Evolutionary conservation across 1,139 yeast species (phyloP), one percentile per base, ranked within the genome.

Genomic region (Kodamaea suecica): DNA sequence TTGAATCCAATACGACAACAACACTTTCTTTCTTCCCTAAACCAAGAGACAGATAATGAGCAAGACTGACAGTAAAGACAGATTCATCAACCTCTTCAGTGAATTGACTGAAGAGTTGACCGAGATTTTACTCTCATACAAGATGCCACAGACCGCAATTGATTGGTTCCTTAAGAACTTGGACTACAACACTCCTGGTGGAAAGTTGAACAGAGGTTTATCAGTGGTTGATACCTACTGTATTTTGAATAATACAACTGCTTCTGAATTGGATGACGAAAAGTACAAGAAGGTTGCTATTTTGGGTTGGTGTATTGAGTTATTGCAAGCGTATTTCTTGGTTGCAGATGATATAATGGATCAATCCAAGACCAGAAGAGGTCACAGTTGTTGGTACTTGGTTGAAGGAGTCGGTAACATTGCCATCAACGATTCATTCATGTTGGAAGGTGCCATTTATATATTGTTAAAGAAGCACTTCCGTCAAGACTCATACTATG

Each of bases 331-430:
- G 2, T 92, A 87, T 62, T 94, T 94, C 70, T 74, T 94, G 51
- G 97, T 94, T 36, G 95, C 97, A 24, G 99, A 94, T 61, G 99
- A 94, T 61, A 94, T 94, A 78, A 94, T 94, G 99, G 99, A 94
- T 63, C 80, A 80, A 49, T 86, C 97, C 25, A 84, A 87, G 62
- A 94, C 98, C 31, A 85, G 99, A 73, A 82, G 99, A 60, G 97
- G 97, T 38, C 97, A 92, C 63, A 92, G 96, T 49, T 94, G 99
- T 67, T 94, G 98, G 98, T 94, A 90, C 69, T 81, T 70, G 55
- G 76, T 68, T 35, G 83, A 80, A 42, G 80, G 79, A 30, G 95
- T 90, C 38, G 86, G 85, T 29, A 86, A 87, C 60, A 84, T 92
- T 58, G 98, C 99, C 41, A 92, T 94, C 63, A 94, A 94, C 58